Evolutionary conservation across 495 filamentous ascomycete genomes (phyloP), one percentile per base, ranked within the genome.

Genomic region (Aspergillus haitiensis): DNA sequence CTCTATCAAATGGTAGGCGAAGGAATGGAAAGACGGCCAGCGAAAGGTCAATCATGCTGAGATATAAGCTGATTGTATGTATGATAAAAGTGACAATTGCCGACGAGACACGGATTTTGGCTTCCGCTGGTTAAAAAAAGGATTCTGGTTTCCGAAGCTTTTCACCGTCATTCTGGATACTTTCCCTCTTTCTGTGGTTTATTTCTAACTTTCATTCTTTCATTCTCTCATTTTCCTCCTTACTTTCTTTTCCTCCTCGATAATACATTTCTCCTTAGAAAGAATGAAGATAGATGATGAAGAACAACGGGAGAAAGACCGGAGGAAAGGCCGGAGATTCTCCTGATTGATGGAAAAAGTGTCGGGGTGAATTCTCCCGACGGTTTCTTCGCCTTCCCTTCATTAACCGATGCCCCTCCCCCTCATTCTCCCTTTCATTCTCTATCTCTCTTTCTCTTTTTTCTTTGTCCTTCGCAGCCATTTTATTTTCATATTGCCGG

Each of bases 101-200:
- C 64, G 65, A 63, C 21, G 59, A 33, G 54, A 40, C n/a, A 53
- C 68, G 68, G 68, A 71, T 68, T 65, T 52, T 55, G 56, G 68
- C 55, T 68, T 71, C 68, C 68, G 68, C 52, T 27, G 21, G 21
- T 27, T 45, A 45, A 11, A 8, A 34, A 9, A 32, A 32, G 50
- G 61, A 59, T 55, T 59, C 46, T 39, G 45, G 58, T 60, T 60
- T 60, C 58, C 58, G 58, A 59, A 5, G 37, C 10, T 40, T 40
- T n/a, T 40, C n/a, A 10, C 37, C 10, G 11, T 11, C 37, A 15
- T 52, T 35, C 49, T 27, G 31, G 18, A 7, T 35, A 10, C 33
- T n/a, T 33, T 6, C 21, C 21, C 3, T 3, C 21, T 27, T 10
- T 8, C 33, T 33, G 21, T 27, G 21, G 21, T 1, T 27, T 10